Percentiles rank a stretch among this genome's conserved stretches.
Evolutionary conservation across 352 stramenopile species (phyloP).

Genomic region (Phytophthora palmivora): DNA sequence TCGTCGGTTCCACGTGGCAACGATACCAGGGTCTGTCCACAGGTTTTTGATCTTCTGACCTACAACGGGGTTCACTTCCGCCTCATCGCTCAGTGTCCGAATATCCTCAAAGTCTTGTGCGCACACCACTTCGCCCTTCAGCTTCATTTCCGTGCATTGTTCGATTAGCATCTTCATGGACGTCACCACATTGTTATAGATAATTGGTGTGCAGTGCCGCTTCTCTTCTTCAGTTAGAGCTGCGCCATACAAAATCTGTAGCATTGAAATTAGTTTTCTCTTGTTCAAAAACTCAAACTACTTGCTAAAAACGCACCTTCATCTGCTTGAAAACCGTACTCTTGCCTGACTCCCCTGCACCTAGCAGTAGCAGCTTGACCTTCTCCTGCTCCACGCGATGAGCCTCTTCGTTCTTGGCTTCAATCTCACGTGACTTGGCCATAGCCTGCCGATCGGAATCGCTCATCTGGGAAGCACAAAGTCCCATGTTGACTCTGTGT

Average conservation of each 20-base stretch:
- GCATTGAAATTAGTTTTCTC: slow-evolving; percentile 14
- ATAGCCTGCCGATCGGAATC: slow-evolving; percentile 69
- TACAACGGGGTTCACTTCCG: slow-evolving; percentile 90
- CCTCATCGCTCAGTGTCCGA: slow-evolving; percentile 79
- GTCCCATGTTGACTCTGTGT: slow-evolving; percentile 57
- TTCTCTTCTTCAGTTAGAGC: slow-evolving; percentile 89
- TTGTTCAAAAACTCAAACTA: background rate
- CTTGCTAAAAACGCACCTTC: slow-evolving; percentile 58
- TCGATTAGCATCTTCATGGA: slow-evolving; percentile 93
- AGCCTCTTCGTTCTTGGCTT: slow-evolving; percentile 82
- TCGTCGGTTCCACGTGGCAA: slow-evolving; percentile 91
- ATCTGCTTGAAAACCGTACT: slow-evolving; percentile 96
- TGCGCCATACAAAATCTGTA: slow-evolving; percentile 88
- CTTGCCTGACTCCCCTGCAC: slow-evolving; percentile 95
- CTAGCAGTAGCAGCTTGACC: slow-evolving; percentile 96
- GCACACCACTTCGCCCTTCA: slow-evolving; percentile 80
- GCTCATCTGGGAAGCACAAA: slow-evolving; percentile 69
- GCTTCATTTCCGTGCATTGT: slow-evolving; percentile 83
- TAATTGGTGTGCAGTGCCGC: slow-evolving; percentile 86
- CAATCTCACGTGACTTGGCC: slow-evolving; percentile 78
- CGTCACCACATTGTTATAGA: slow-evolving; percentile 93
- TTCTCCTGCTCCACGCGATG: slow-evolving; percentile 89
- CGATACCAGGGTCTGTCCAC: slow-evolving; percentile 93
- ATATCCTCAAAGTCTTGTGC: slow-evolving; percentile 86
- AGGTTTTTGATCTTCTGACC: slow-evolving; percentile 94